These are phyloP conservation scores for Suaeda aralocaspica DNA, from an alignment of 148 eudicot genomes.

Conservation along the genomic window DNA sequence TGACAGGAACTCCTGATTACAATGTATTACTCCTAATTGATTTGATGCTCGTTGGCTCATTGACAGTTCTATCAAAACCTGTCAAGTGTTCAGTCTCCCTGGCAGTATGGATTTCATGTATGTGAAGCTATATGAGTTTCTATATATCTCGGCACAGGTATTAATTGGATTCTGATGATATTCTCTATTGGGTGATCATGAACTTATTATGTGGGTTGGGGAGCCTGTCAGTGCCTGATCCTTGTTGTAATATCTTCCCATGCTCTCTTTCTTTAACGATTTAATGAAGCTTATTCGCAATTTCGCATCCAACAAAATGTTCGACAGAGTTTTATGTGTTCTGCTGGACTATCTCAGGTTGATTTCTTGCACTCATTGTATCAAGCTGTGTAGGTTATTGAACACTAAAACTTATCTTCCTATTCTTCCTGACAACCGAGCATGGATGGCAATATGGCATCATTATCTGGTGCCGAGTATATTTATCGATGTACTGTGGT, in stretches of 20 bases:
- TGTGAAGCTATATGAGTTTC: neutral
- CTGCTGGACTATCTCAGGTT: neutral
- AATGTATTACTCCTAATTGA: neutral
- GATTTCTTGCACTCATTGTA: neutral
- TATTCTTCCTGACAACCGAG: no score
- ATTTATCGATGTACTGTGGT: no score
- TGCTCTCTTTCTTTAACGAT: neutral
- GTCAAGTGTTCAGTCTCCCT: neutral
- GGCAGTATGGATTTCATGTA: neutral
- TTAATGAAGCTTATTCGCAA: neutral
- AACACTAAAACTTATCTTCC: neutral
- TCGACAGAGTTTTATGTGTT: neutral
- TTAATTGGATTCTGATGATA: neutral
- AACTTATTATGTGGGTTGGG: neutral
- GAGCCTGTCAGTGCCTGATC: neutral
- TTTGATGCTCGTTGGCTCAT: neutral
- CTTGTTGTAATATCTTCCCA: neutral
- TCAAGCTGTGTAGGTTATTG: neutral
- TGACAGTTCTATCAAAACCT: neutral
- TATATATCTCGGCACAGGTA: neutral
- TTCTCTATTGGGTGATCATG: neutral
- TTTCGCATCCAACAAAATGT: neutral
- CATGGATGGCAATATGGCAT: neutral
- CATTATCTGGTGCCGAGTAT: neutral
- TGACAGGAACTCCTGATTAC: slow-evolving; percentile 25